Conservation (phyloP, 345 rosid species). For the Eucalyptus regnans region DNA sequence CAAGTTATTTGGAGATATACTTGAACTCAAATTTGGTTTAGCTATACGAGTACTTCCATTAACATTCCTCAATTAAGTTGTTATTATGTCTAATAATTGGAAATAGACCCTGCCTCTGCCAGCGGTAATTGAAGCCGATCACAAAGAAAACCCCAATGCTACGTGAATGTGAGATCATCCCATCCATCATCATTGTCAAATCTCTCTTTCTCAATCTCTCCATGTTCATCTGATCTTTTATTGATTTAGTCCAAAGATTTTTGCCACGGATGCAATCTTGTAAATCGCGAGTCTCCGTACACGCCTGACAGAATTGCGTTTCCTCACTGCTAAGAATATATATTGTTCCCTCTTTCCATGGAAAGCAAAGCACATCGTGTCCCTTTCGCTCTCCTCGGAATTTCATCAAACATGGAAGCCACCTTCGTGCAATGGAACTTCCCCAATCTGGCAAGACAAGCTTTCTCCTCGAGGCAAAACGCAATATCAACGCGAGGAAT, state of each 20-base stretch:
- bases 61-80: background rate
- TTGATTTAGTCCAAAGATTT: background rate
- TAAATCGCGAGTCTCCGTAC: background rate
- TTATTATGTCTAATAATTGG: background rate
- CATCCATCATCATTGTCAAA: background rate
- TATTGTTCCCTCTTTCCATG: background rate
- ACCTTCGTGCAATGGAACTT: background rate
- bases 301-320: background rate
- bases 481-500: background rate
- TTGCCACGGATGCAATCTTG: background rate
- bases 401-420: background rate
- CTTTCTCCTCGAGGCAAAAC: background rate
- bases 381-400: background rate
- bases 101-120: background rate
- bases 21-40: background rate
- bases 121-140: no score
- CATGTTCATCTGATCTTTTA: background rate
- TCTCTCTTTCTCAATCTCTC: background rate
- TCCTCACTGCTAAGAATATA: conserved; percentile 2
- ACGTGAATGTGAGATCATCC: background rate
- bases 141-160: no score
- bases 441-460: background rate
- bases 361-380: background rate
- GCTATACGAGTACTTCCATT: background rate
- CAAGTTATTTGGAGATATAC: background rate